These are phyloP conservation scores for Bruguiera hainesii DNA, from an alignment of 441 rosid species.

Conservation along the genomic window DNA sequence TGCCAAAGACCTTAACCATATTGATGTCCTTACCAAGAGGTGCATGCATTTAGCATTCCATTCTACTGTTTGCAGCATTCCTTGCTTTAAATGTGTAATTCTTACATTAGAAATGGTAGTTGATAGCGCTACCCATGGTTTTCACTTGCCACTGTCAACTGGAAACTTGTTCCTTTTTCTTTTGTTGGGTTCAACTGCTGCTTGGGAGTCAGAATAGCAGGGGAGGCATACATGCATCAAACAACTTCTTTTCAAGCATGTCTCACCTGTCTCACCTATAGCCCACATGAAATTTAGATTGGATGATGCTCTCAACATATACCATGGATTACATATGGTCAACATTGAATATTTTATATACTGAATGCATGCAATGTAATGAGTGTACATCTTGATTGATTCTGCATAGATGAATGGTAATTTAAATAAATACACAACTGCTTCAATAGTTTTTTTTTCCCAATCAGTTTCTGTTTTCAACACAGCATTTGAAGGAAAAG, in stretches of 20 bases:
- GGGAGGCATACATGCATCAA: background rate
- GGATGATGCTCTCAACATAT: background rate
- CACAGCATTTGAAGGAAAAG: too few relatives aligned
- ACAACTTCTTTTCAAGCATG: background rate
- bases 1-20: conserved; percentile 77
- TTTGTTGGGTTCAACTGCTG: background rate
- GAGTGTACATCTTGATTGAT: background rate
- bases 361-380: background rate
- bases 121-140: too few relatives aligned
- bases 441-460: background rate
- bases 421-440: background rate
- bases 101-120: too few relatives aligned
- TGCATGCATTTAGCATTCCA: conserved; percentile 20
- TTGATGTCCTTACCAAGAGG: conserved; percentile 94
- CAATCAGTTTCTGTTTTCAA: too few relatives aligned
- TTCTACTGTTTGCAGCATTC: background rate
- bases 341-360: background rate
- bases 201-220: background rate
- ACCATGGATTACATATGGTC: background rate
- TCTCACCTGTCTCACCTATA: background rate
- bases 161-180: conserved; percentile 6
- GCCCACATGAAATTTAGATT: background rate
- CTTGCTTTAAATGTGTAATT: conserved; percentile 4
- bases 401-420: background rate
- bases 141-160: background rate